Evolutionary conservation across 1,139 yeast genomes (phyloP).

Genomic region (Scheffersomyces cryptocercus): DNA sequence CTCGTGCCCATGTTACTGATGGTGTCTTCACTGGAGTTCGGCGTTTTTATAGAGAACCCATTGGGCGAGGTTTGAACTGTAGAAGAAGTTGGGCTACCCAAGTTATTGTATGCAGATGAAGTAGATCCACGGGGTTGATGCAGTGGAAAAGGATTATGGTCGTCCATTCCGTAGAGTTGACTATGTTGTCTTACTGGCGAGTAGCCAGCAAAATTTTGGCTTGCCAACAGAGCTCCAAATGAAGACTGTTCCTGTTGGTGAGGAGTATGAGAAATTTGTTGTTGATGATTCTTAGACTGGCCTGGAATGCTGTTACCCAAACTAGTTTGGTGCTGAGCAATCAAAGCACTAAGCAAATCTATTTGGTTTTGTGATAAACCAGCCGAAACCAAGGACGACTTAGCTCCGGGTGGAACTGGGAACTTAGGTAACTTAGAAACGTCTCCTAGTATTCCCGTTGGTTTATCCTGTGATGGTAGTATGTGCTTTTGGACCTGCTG

Average conservation of each 20-base stretch:
- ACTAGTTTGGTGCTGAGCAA: constrained; percentile 63
- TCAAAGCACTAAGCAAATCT: constrained; percentile 68
- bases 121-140: neutral
- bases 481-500: neutral
- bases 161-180: constrained; percentile 7
- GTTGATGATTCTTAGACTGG: constrained; percentile 4
- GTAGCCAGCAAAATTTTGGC: constrained; percentile 1
- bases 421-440: constrained; percentile 51
- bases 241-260: neutral
- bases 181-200: constrained; percentile 29
- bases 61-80: constrained; percentile 3
- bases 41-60: constrained; percentile 1
- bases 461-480: neutral
- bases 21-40: constrained; percentile 9
- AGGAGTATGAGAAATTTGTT: constrained; percentile 6
- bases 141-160: neutral
- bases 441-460: constrained; percentile 5
- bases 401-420: constrained; percentile 73
- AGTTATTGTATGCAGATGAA: neutral
- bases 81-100: constrained; percentile 1
- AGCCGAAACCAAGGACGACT: constrained; percentile 58
- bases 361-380: constrained; percentile 70
- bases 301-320: constrained; percentile 23
- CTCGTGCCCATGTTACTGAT: neutral
- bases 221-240: neutral